These are phyloP conservation scores for Cokeromyces recurvatus DNA, from an alignment of 371 early-diverging fungal genomes.

Conservation along the genomic window DNA sequence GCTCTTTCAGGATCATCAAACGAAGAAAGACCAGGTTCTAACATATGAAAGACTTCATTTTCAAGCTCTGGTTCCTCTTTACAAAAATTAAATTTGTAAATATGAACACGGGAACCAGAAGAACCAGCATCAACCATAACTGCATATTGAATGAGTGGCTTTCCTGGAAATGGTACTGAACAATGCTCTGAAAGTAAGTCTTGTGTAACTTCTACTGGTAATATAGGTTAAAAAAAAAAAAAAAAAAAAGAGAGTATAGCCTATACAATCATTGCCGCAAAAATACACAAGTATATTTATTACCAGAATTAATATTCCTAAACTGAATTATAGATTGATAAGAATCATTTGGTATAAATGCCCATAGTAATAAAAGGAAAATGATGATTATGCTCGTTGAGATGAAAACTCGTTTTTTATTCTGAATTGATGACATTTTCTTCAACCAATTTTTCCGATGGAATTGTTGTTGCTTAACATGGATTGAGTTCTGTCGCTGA, in stretches of 20 bases:
- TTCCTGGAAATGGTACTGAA: conserved; percentile 52
- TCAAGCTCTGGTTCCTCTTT: conserved; percentile 62
- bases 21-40: conserved; percentile 83
- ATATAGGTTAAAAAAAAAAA: conserved; percentile 2
- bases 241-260: too few relatives aligned
- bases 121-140: conserved; percentile 96
- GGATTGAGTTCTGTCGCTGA: conserved; percentile 41
- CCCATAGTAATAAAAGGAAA: conserved; percentile 6
- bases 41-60: conserved; percentile 83
- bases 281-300: too few relatives aligned
- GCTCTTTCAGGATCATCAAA: conserved; percentile 69
- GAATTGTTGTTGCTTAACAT: conserved; percentile 32
- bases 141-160: conserved; percentile 57
- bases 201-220: conserved; percentile 4
- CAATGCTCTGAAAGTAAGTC: conserved; percentile 56
- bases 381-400: conserved; percentile 7
- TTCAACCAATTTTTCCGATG: conserved; percentile 20
- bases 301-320: too few relatives aligned
- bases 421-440: conserved; percentile 18
- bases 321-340: conserved; percentile 1
- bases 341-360: not conserved
- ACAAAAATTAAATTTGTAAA: conserved; percentile 89
- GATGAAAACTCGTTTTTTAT: conserved; percentile 16
- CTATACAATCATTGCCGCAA: too few relatives aligned
- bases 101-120: conserved; percentile 95